Evolutionary conservation across 495 filamentous ascomycete genomes (phyloP).

Genomic region (Amphirosellinia nigrospora): DNA sequence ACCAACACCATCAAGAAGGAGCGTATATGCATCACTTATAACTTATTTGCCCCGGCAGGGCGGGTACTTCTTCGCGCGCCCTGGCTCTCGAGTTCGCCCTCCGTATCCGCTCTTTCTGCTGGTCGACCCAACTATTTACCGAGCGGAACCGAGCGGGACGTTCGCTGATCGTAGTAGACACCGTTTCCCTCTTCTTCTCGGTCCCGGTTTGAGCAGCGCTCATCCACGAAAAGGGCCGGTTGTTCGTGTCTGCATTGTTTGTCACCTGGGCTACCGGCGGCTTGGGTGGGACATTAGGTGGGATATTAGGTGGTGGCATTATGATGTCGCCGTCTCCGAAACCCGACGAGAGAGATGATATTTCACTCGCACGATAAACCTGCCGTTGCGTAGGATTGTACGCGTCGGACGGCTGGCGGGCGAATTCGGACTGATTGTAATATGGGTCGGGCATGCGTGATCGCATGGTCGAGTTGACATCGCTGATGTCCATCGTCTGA

Average conservation of each 20-base stretch:
- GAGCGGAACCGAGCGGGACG: constrained; percentile 60
- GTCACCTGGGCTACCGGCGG: constrained; percentile 15
- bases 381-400: constrained; percentile 43
- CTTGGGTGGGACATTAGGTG: constrained; percentile 25
- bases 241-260: constrained; percentile 18
- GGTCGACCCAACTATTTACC: constrained; percentile 66
- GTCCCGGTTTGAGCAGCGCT: constrained; percentile 32
- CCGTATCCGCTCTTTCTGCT: constrained; percentile 56
- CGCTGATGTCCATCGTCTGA: constrained; percentile 27
- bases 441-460: constrained; percentile 41
- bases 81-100: constrained; percentile 33
- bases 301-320: constrained; percentile 38
- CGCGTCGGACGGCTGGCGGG: constrained; percentile 42
- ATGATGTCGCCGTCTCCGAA: constrained; percentile 61
- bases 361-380: constrained; percentile 43
- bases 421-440: constrained; percentile 47
- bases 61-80: neutral
- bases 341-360: constrained; percentile 61
- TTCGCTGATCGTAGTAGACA: constrained; percentile 57
- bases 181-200: constrained; percentile 43
- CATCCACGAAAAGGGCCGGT: constrained; percentile 49
- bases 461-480: constrained; percentile 32
- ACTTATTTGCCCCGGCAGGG: neutral
- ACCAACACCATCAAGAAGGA: neutral
- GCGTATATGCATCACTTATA: neutral